These are phyloP conservation scores for Silene vulgaris DNA, from an alignment of 179 eudicot genomes.

Conservation along the genomic window DNA sequence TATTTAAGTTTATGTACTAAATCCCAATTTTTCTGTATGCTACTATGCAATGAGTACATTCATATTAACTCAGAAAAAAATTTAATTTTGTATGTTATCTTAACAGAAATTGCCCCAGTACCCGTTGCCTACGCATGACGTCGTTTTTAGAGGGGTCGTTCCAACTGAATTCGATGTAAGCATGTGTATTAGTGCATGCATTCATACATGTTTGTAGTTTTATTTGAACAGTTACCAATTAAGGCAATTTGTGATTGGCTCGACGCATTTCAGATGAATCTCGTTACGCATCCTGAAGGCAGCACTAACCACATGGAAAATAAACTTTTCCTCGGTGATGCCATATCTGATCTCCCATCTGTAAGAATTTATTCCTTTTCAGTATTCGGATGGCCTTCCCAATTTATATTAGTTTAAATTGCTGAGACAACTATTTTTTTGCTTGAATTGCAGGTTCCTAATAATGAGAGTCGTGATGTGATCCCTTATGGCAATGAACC, in stretches of 20 bases:
- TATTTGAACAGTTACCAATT: background rate
- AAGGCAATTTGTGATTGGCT: background rate
- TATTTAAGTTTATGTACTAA: too few relatives aligned
- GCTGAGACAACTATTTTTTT: background rate
- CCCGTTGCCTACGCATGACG: slow-evolving; percentile 71
- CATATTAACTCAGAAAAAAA: background rate
- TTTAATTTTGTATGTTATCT: background rate
- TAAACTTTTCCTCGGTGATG: slow-evolving; percentile 55
- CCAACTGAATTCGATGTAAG: slow-evolving; percentile 69
- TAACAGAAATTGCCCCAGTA: slow-evolving; percentile 69
- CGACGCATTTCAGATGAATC: slow-evolving; percentile 33
- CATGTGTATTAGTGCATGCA: background rate
- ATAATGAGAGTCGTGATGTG: slow-evolving; percentile 42
- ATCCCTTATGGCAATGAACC: slow-evolving; percentile 40
- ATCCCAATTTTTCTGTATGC: background rate
- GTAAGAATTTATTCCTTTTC: slow-evolving; percentile 30
- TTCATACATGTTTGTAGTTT: background rate
- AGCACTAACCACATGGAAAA: slow-evolving; percentile 29
- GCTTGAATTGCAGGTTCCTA: slow-evolving; percentile 35
- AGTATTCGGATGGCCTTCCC: background rate
- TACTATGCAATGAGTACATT: background rate
- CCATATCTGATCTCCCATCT: slow-evolving; percentile 62
- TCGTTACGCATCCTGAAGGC: slow-evolving; percentile 40
- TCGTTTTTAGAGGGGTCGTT: slow-evolving; percentile 50
- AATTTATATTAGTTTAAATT: too few relatives aligned